Evolutionary conservation across 768 basidiomycete species (phyloP).

Genomic region (Pulveroboletus sp.): DNA sequence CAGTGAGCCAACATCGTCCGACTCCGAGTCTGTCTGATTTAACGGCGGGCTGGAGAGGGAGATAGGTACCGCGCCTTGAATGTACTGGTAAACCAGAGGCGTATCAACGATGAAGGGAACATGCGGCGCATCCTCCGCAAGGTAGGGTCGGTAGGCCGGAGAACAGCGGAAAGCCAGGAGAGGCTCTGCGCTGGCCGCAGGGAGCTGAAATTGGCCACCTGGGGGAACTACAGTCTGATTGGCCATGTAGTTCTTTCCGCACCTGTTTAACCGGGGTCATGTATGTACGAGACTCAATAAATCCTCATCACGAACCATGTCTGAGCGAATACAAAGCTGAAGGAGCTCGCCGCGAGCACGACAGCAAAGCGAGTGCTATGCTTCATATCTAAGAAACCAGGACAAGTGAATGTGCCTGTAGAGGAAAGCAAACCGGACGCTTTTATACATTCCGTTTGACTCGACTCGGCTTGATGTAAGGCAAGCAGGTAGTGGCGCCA

Average conservation of each 20-base stretch:
- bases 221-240: conserved; percentile 41
- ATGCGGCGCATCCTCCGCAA: conserved; percentile 35
- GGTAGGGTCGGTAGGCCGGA: conserved; percentile 47
- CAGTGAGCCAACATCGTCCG: conserved; percentile 9
- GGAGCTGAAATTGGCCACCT: conserved; percentile 43
- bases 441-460: no score
- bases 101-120: conserved; percentile 39
- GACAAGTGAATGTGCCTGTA: no score
- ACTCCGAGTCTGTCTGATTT: not conserved
- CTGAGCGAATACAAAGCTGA: conserved; percentile 17
- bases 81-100: conserved; percentile 33
- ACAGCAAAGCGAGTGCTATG: not conserved
- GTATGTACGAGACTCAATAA: not conserved
- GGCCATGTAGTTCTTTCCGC: conserved; percentile 48
- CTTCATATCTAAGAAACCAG: conserved; percentile 17
- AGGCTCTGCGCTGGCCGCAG: conserved; percentile 32
- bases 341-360: conserved; percentile 8
- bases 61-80: conserved; percentile 36
- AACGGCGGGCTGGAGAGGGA: not conserved
- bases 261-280: conserved; percentile 32
- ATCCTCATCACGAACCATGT: conserved; percentile 21
- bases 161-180: conserved; percentile 46
- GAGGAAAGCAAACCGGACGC: no score
- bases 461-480: no score
- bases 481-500: no score